Conservation (phyloP, 2,329 filamentous ascomycete genomes). For the Fusarium sp. region DNA sequence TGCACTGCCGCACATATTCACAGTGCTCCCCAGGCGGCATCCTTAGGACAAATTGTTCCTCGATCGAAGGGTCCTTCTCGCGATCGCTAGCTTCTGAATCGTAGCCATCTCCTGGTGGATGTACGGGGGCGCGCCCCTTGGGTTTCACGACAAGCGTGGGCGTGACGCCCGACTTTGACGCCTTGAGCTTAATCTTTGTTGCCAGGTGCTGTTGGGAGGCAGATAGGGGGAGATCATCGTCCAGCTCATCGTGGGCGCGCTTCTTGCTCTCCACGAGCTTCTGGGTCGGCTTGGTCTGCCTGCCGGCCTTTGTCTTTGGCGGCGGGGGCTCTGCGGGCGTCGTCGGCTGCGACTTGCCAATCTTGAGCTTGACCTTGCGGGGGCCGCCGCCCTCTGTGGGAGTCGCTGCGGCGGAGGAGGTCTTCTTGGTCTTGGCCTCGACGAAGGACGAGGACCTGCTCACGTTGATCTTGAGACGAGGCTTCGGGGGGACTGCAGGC, state of each 20-base stretch:
- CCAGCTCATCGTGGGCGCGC: conserved; percentile 68
- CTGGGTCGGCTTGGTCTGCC: conserved; percentile 69
- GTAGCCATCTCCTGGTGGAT: conserved; percentile 88
- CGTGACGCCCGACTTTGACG: conserved; percentile 53
- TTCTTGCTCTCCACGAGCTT: conserved; percentile 71
- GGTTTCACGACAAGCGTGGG: conserved; percentile 65
- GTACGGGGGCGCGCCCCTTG: conserved; percentile 75
- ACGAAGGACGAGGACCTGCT: conserved; percentile 52
- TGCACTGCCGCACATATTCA: conserved; percentile 81
- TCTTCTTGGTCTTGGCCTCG: conserved; percentile 37
- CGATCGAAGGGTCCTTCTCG: conserved; percentile 87
- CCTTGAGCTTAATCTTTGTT: conserved; percentile 67
- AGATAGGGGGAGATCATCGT: conserved; percentile 54
- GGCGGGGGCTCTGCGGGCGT: conserved; percentile 52
- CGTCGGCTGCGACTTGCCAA: conserved; percentile 53
- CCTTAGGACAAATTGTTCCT: conserved; percentile 89
- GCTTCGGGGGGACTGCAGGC: conserved; percentile 49
- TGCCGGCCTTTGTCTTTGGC: conserved; percentile 69
- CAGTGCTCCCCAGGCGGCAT: conserved; percentile 89
- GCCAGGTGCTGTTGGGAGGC: conserved; percentile 46
- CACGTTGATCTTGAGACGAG: conserved; percentile 56
- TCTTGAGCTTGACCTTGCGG: conserved; percentile 58
- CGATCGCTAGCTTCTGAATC: conserved; percentile 95
- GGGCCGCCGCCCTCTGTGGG: conserved; percentile 49
- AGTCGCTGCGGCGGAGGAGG: conserved; percentile 37